Evolutionary conservation across 768 basidiomycete species (phyloP).

Genomic region (Lyophyllum decastes): DNA sequence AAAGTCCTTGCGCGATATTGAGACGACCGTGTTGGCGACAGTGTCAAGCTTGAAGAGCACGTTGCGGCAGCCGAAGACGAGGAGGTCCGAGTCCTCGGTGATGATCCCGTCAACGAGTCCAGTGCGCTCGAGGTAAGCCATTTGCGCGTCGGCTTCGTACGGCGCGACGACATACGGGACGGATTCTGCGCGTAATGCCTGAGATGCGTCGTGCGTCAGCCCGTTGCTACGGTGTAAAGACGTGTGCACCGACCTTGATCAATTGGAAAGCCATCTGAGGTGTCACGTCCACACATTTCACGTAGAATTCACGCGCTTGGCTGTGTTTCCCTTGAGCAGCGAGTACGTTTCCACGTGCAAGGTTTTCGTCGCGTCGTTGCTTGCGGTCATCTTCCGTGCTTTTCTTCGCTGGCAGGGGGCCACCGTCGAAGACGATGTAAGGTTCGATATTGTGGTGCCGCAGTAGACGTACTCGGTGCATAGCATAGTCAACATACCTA

Average conservation of each 20-base stretch:
- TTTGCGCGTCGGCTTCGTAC: slow-evolving; percentile 97
- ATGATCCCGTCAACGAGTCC: slow-evolving; percentile 89
- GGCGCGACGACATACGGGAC: slow-evolving; percentile 92
- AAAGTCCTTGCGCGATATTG: slow-evolving; percentile 70
- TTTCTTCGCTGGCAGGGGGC: slow-evolving; percentile 91
- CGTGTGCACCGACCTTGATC: slow-evolving; percentile 71
- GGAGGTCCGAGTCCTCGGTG: slow-evolving; percentile 96
- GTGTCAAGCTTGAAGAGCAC: slow-evolving; percentile 94
- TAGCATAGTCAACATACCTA: slow-evolving; percentile 96
- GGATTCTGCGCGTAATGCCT: slow-evolving; percentile 85
- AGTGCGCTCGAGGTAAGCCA: slow-evolving; percentile 84
- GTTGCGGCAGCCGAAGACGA: slow-evolving; percentile 93
- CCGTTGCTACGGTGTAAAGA: not conserved
- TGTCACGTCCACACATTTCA: slow-evolving; percentile 92
- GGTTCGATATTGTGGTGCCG: slow-evolving; percentile 84
- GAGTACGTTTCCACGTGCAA: slow-evolving; percentile 71
- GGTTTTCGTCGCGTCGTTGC: slow-evolving; percentile 73
- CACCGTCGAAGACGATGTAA: slow-evolving; percentile 95
- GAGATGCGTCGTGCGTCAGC: slow-evolving; percentile 9
- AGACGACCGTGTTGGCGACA: slow-evolving; percentile 60
- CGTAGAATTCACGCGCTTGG: slow-evolving; percentile 86
- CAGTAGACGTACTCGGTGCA: slow-evolving; percentile 88
- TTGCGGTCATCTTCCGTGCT: slow-evolving; percentile 84
- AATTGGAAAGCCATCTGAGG: slow-evolving; percentile 97
- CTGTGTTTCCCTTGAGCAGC: slow-evolving; percentile 74